These are phyloP conservation scores for Corymbia maculata DNA, from an alignment of 345 rosid species.

Conservation along the genomic window DNA sequence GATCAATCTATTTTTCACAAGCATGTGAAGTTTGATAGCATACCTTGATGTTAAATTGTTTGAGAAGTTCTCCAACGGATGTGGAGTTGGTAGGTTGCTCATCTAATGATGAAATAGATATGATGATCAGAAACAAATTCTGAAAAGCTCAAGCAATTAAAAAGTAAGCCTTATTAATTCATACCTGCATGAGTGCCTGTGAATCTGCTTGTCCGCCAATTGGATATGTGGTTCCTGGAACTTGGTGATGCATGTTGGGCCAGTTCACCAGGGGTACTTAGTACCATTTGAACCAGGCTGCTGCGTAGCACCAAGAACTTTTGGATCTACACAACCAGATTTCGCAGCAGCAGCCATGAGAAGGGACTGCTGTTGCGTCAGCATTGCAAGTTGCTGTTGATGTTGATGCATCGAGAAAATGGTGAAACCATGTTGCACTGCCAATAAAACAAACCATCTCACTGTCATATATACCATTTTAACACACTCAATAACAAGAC, in stretches of 20 bases:
- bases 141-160: background rate
- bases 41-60: constrained; percentile 62
- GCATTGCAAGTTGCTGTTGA: constrained; percentile 81
- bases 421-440: constrained; percentile 93
- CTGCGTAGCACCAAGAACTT: constrained; percentile 29
- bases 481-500: background rate
- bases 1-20: background rate
- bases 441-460: constrained; percentile 10
- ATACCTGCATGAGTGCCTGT: constrained; percentile 72
- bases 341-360: constrained; percentile 80
- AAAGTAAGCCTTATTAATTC: background rate
- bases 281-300: constrained; percentile 47
- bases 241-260: constrained; percentile 50
- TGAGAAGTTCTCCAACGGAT: constrained; percentile 28
- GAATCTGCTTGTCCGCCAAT: constrained; percentile 43
- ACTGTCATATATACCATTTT: background rate
- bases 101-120: constrained; percentile 17
- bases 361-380: constrained; percentile 88
- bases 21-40: background rate
- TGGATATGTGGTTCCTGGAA: constrained; percentile 66
- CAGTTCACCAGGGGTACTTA: constrained; percentile 39
- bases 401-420: constrained; percentile 59
- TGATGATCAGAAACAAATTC: constrained; percentile 3
- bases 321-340: constrained; percentile 42
- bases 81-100: constrained; percentile 31